Evolutionary conservation across 192 early-diverging fungal genomes (phyloP).

Genomic region (Entrophospora sp.): DNA sequence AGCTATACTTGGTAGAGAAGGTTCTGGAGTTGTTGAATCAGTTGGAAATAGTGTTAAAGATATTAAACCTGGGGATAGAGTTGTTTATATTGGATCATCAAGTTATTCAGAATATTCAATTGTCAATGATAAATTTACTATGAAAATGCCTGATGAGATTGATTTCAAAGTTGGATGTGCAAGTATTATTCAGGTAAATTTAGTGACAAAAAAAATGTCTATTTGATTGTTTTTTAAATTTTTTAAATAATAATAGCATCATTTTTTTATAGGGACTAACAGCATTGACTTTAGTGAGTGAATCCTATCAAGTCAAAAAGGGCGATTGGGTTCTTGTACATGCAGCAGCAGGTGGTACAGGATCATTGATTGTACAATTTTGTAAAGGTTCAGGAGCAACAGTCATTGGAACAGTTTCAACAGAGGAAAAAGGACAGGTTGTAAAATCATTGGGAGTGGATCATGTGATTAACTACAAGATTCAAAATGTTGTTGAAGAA

Average conservation of each 20-base stretch:
- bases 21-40: conserved; percentile 65
- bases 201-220: conserved; percentile 30
- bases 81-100: conserved; percentile 56
- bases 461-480: conserved; percentile 62
- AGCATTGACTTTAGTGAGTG: conserved; percentile 60
- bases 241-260: background rate
- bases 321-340: conserved; percentile 79
- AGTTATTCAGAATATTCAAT: conserved; percentile 73
- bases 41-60: conserved; percentile 58
- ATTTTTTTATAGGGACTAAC: conserved; percentile 75
- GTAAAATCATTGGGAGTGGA: conserved; percentile 57
- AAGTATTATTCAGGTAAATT: conserved; percentile 59
- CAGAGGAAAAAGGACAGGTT: conserved; percentile 56
- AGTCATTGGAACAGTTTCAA: conserved; percentile 82
- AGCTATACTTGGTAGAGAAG: conserved; percentile 71
- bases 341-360: conserved; percentile 87
- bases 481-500: conserved; percentile 46
- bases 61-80: conserved; percentile 71
- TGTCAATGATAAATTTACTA: conserved; percentile 19
- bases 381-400: conserved; percentile 65
- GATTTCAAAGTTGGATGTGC: conserved; percentile 54
- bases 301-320: conserved; percentile 62
- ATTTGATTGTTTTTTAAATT: background rate
- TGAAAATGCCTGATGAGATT: conserved; percentile 37
- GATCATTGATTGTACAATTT: conserved; percentile 70